Base-by-base conservation (phyloP, 2,329 filamentous ascomycete species). In the Furcasterigmium furcatum region DNA sequence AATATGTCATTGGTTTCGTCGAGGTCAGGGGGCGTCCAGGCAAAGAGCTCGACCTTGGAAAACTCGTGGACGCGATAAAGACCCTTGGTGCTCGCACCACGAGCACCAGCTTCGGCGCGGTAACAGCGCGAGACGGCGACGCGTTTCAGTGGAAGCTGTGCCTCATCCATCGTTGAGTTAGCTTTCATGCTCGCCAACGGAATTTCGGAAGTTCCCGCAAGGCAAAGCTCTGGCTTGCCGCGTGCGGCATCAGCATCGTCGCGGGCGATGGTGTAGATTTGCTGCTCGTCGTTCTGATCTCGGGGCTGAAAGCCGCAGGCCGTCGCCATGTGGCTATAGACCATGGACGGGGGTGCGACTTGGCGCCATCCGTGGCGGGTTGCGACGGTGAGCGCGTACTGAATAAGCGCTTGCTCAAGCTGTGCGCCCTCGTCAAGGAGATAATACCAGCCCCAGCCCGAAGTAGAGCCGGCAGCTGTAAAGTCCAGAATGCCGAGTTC, bases 361-460 rank as follows among this genome's bases (percentile, higher is more conserved):
- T 85, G 79, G 32, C 74, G 81, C 89, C 91, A 99, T 42, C 89
- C 89, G 52, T 81, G 76, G 41, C 76, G 78, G 46, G 84, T 81
- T 9, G 88, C 88, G 2, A 88, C 80, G 9, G 77, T 75, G 4
- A 97, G 76, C 0, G 94, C 85, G 64, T 95, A 96, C 63, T 92
- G 86, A 12, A 97, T 72, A 4, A 99, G 78, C 0, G 94, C 94
- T 62, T 97, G 92, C 68, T 99, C 94, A n/a, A 99, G 79, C 63
- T 94, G 81, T 0, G 91, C 91, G 9, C 84, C 94, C 59, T 95
- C 91, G 60, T 92, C 89, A n/a, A 89, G 74, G 10, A 99, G 81
- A 67, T 91, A 97, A 71, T 99, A 99, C 89, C 91, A 99, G 2
- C 94, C 94, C 92, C 92, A 99, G 30, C 94, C 94, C 4, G 86